phyloP scores from a whole-genome alignment of 2,329 filamentous ascomycete genomes.

The Claviceps africana region DNA sequence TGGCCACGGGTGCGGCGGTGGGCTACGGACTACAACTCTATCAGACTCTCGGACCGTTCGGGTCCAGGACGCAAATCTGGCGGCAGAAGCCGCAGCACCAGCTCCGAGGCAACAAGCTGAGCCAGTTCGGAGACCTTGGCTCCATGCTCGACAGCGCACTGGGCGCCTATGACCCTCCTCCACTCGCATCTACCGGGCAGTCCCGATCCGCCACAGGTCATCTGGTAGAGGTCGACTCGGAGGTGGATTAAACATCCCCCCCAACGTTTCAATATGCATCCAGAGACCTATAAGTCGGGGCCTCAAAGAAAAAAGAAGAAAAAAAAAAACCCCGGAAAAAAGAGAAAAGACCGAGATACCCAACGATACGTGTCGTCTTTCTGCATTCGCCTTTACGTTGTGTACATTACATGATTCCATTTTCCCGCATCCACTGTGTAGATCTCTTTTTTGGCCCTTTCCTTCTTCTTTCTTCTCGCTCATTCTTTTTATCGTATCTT shows the following conservation, averaged over 20 bases:
- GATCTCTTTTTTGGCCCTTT: neutral
- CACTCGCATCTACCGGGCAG: conserved; percentile 7
- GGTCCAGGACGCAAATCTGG: conserved; percentile 30
- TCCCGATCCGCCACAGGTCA: conserved; percentile 11
- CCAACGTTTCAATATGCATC: too few relatives aligned
- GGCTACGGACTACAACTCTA: conserved; percentile 27
- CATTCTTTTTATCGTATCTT: neutral
- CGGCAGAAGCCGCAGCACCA: conserved; percentile 16
- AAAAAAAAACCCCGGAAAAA: neutral
- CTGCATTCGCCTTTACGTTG: neutral
- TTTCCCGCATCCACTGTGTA: neutral
- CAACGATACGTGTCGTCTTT: neutral
- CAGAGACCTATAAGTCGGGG: neutral
- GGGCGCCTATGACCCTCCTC: conserved; percentile 12
- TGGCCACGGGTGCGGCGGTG: conserved; percentile 24
- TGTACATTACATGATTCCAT: neutral
- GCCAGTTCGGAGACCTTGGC: conserved; percentile 33
- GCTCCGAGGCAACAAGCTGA: conserved; percentile 18
- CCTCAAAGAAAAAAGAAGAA: neutral
- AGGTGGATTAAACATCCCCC: conserved; percentile 16
- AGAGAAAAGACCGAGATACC: conserved; percentile 4
- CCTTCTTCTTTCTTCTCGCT: neutral
- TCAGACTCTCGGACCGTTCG: conserved; percentile 29
- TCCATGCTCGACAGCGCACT: conserved; percentile 26
- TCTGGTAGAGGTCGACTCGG: conserved; percentile 22